Conservation (phyloP, 2,329 filamentous ascomycete genomes). For the Colletotrichum eleusines region DNA sequence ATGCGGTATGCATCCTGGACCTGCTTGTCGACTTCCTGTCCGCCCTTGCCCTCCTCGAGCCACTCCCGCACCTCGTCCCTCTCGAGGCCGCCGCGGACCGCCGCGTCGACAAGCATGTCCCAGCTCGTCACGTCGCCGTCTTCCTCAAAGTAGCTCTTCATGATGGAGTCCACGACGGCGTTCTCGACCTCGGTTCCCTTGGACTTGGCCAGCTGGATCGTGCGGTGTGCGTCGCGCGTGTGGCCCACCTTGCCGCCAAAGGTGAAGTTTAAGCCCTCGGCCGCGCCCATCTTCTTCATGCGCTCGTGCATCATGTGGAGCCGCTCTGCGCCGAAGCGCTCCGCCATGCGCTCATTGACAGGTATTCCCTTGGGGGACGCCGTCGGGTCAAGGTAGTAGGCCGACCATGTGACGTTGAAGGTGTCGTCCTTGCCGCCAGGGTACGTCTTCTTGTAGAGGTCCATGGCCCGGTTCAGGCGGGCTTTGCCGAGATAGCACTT, state of each 20-base stretch:
- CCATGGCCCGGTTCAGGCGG: conserved; percentile 79
- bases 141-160: conserved; percentile 75
- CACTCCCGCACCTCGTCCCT: conserved; percentile 64
- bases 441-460: conserved; percentile 71
- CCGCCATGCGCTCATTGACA: conserved; percentile 64
- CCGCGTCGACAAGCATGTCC: conserved; percentile 64
- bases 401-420: conserved; percentile 80
- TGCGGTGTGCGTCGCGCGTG: conserved; percentile 82
- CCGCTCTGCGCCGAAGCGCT: conserved; percentile 76
- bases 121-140: conserved; percentile 72
- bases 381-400: conserved; percentile 83
- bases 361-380: conserved; percentile 62
- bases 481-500: conserved; percentile 85
- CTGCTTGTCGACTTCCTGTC: conserved; percentile 68
- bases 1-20: conserved; percentile 64
- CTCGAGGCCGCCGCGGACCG: conserved; percentile 66
- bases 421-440: conserved; percentile 71
- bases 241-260: conserved; percentile 79
- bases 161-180: conserved; percentile 71
- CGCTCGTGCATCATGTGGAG: conserved; percentile 68
- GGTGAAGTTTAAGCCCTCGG: conserved; percentile 79
- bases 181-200: conserved; percentile 66
- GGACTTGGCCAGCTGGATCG: conserved; percentile 76
- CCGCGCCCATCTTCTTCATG: conserved; percentile 68
- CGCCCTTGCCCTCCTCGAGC: conserved; percentile 67